Evolutionary conservation across 2,329 filamentous ascomycete species (phyloP).

Genomic region (Fusarium nodosum): DNA sequence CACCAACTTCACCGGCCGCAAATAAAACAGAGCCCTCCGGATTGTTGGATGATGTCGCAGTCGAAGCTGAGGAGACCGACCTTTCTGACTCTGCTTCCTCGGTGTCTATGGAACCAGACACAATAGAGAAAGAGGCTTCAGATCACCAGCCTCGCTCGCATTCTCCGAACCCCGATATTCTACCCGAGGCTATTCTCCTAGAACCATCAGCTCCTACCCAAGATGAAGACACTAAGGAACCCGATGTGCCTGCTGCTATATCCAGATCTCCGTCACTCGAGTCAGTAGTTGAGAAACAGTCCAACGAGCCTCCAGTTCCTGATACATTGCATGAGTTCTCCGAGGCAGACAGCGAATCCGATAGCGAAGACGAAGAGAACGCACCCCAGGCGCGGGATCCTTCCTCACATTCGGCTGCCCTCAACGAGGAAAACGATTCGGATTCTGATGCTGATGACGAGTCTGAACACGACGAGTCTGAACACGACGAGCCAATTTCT

Average conservation of each 20-base stretch:
- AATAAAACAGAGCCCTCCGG: not conserved
- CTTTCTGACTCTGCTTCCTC: conserved; percentile 18
- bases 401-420: not conserved
- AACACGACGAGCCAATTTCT: not conserved
- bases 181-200: not conserved
- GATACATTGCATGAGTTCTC: not conserved
- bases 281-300: conserved; percentile 4
- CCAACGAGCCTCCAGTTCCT: not conserved
- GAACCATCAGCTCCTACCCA: not conserved
- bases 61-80: conserved; percentile 3
- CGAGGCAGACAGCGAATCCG: conserved; percentile 23
- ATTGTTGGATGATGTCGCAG: not conserved
- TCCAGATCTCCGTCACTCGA: conserved; percentile 5
- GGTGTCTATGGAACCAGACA: conserved; percentile 2
- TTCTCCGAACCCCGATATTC: not conserved
- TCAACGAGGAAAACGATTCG: not conserved
- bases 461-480: not conserved
- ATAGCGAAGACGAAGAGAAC: conserved; percentile 8
- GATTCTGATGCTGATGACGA: conserved; percentile 11
- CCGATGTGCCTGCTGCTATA: not conserved
- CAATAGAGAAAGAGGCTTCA: not conserved
- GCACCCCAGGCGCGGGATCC: not conserved
- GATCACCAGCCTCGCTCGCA: not conserved
- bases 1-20: not conserved
- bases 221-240: not conserved